Percentiles rank a stretch among this genome's conserved stretches.
phyloP scores from a whole-genome alignment of 2,329 filamentous ascomycete genomes.

The Ambrosiella cleistominuta region DNA sequence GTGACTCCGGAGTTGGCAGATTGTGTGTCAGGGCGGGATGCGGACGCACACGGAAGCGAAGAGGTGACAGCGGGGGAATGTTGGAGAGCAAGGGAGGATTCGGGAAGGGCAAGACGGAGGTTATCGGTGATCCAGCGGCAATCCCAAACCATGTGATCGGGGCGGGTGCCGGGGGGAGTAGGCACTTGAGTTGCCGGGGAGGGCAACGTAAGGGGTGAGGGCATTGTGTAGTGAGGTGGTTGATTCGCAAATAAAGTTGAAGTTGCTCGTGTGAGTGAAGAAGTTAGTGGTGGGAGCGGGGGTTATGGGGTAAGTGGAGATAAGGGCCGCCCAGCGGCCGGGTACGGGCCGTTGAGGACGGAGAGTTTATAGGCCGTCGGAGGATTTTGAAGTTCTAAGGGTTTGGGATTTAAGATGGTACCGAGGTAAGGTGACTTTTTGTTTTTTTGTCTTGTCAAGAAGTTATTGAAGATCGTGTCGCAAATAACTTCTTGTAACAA shows the following conservation, averaged over 20 bases:
- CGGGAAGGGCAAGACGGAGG: not conserved
- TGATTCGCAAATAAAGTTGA: not conserved
- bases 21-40: not conserved
- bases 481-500: too few relatives aligned
- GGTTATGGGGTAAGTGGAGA: not conserved
- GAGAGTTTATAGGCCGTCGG: not conserved
- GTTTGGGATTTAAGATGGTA: not conserved
- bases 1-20: not conserved
- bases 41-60: not conserved
- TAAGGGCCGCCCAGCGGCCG: not conserved
- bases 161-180: not conserved
- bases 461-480: not conserved
- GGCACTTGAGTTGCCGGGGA: not conserved
- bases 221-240: not conserved
- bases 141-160: not conserved
- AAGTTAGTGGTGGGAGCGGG: not conserved
- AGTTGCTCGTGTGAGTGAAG: too few relatives aligned
- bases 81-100: not conserved
- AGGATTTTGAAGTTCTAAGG: not conserved
- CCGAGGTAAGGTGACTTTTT: not conserved
- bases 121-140: constrained; percentile 5
- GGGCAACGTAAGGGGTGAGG: not conserved
- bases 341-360: not conserved
- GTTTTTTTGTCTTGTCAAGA: not conserved
- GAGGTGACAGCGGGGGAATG: not conserved